Evolutionary conservation across 805 yeast genomes (phyloP), one percentile per base, ranked within the genome.

Genomic region (Yarrowia bubula): DNA sequence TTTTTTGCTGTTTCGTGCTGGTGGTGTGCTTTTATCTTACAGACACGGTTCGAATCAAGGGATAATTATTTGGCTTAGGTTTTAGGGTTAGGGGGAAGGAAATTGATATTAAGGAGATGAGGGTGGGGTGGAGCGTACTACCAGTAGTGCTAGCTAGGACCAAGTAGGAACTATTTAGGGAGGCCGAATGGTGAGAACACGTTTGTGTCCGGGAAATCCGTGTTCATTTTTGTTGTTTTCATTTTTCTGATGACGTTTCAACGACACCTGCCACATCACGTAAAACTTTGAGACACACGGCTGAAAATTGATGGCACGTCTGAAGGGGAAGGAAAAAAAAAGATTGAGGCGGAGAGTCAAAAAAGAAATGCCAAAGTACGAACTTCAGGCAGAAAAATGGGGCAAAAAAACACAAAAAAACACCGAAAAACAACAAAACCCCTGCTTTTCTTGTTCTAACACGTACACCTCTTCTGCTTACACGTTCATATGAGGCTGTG

Each of bases 41-140:
- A 22, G 44, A 51, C 60, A 51, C 60, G 44, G 35, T 22, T 51
- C 46, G 55, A 48, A 48, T 48, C 55, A 48, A 48, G 55, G 55
- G 55, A 51, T 39, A 51, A 51, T 51, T 51, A 51, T 51, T 51
- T 51, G 60, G 60, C 44, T 51, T 51, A 51, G 44, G 44, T 39
- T 51, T 48, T 28, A 51, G 60, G 60, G 60, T 51, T 51, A 51
- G 60, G 60, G 60, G 22, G 44, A 35, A 14, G 28, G 15, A 48
- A 35, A 48, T 48, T 47, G 53, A 47, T 22, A 22, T 22, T 22
- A n/a, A n/a, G 28, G 28, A 22, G 28, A 22, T 22, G 28, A 22
- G n/a, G n/a, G n/a, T n/a, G n/a, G n/a, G n/a, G n/a, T n/a, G n/a
- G n/a, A n/a, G n/a, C n/a, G n/a, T n/a, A n/a, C n/a, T n/a, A n/a